These are phyloP conservation scores for Podospora pseudocomata DNA, from an alignment of 495 filamentous ascomycete genomes.

Conservation along the genomic window DNA sequence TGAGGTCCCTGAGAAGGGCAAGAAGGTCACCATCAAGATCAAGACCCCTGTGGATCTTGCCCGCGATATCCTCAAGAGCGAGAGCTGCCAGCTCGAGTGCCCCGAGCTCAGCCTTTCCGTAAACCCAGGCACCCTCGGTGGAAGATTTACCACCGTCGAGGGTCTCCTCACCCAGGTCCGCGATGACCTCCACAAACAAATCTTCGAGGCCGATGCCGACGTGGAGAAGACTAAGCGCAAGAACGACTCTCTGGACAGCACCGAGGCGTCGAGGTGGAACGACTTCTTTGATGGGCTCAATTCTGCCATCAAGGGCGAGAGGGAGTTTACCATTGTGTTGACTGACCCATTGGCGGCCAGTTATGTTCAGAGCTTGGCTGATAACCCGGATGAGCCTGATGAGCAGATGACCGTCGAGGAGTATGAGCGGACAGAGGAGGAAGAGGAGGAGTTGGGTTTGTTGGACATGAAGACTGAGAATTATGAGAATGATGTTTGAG, in stretches of 20 bases:
- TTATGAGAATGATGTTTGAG: slow-evolving; percentile 58
- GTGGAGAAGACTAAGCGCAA: slow-evolving; percentile 38
- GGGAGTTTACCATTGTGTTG: slow-evolving; percentile 80
- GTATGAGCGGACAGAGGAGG: slow-evolving; percentile 81
- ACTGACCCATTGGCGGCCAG: slow-evolving; percentile 85
- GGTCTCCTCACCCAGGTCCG: slow-evolving; percentile 90
- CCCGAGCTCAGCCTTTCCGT: slow-evolving; percentile 81
- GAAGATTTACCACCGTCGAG: slow-evolving; percentile 96
- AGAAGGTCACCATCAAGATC: slow-evolving; percentile 74
- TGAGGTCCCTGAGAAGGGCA: slow-evolving; percentile 81
- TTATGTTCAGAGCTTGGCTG: slow-evolving; percentile 84
- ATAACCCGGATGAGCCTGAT: slow-evolving; percentile 65
- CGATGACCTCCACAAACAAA: slow-evolving; percentile 77
- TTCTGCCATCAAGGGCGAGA: slow-evolving; percentile 73
- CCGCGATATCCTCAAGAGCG: slow-evolving; percentile 93
- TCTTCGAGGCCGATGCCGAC: slow-evolving; percentile 68
- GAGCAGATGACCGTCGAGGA: slow-evolving; percentile 77
- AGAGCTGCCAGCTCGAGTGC: slow-evolving; percentile 79
- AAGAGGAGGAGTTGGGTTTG: slow-evolving; percentile 87
- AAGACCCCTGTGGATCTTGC: slow-evolving; percentile 71
- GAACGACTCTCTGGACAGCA: slow-evolving; percentile 62
- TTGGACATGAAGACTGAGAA: slow-evolving; percentile 88
- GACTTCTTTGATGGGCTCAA: slow-evolving; percentile 74
- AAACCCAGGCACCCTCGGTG: slow-evolving; percentile 86
- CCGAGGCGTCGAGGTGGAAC: slow-evolving; percentile 67